Evolutionary conservation across 1,284 basidiomycete genomes (phyloP), one percentile per base, ranked within the genome.

Genomic region (Malassezia pachydermatis): DNA sequence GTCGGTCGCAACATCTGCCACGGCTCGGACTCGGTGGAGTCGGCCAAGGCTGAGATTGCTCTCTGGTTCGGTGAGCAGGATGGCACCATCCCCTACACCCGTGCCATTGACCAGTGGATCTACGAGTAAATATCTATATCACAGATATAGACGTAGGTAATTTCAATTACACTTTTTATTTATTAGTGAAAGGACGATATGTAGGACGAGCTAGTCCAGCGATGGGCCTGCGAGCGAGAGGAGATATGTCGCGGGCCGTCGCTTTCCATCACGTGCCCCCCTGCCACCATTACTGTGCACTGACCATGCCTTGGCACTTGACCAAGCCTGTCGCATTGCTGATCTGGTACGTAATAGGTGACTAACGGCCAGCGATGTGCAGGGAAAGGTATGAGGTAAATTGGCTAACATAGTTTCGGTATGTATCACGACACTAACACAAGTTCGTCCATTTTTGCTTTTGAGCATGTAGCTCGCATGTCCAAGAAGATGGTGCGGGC

Each of bases 21-120:
- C 76, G 90, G 89, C 57, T 90, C 86, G 56, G 89, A 94, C 78
- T 51, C 58, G 16, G 66, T 71, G 41, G 70, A 72, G 41, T 56
- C 50, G 25, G 70, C 70, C 37, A 69, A 72, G 59, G 53, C 58
- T 41, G 70, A 72, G 44, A 72, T 71, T 54, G 60, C 62, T 20
- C 65, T 71, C 42, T 71, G 68, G 68, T 71, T 71, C 61, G 66
- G 65, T 42, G 61, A 66, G 44, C 65, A 71, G 60, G 55, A 55
- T 52, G 50, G 59, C 19, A 64, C 63, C 46, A 64, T 70, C 58
- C 27, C 52, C 40, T 69, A 70, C 67, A 57, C 55, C 36, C 60
- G 61, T 16, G 60, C 60, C 29, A 55, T 62, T 32, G 64, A 70
- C 60, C 36, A 59, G n/a, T 68, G 65, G 67, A 52, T 70, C 55